A percentile compares a stretch with the other conserved stretches of the same genome.
phyloP scores from a whole-genome alignment of 768 basidiomycete species.

The Kwoniella sp. region DNA sequence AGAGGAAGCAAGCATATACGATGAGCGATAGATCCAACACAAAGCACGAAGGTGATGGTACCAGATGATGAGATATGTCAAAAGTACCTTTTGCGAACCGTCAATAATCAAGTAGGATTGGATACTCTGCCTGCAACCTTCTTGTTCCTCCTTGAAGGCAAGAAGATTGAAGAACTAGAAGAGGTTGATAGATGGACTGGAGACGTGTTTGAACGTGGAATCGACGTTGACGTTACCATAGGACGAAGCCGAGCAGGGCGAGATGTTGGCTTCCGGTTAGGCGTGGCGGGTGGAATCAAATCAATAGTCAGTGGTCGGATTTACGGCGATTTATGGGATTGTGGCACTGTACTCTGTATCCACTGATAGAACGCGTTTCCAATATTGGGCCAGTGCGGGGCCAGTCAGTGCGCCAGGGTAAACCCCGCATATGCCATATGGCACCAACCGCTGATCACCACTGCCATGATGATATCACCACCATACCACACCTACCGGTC shows the following conservation, averaged over 20 bases:
- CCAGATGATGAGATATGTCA: background rate
- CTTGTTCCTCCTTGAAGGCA: background rate
- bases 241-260: too few species aligned
- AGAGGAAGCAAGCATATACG: conserved; percentile 3
- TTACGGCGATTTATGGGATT: background rate
- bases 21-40: conserved; percentile 14
- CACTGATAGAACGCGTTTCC: too few species aligned
- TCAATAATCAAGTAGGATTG: too few species aligned
- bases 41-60: background rate
- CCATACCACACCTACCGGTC: too few species aligned
- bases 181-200: background rate
- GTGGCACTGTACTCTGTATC: background rate
- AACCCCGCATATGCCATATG: background rate
- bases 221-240: background rate
- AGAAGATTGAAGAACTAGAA: background rate
- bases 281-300: background rate
- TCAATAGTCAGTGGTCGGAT: background rate
- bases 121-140: background rate
- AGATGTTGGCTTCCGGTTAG: too few species aligned
- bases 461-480: background rate
- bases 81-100: conserved; percentile 19
- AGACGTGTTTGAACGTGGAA: background rate
- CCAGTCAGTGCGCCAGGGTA: background rate
- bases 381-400: background rate
- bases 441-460: background rate